These are phyloP conservation scores for Dictyostelium purpureum DNA, from an alignment of 78 protist species.

Conservation along the genomic window DNA sequence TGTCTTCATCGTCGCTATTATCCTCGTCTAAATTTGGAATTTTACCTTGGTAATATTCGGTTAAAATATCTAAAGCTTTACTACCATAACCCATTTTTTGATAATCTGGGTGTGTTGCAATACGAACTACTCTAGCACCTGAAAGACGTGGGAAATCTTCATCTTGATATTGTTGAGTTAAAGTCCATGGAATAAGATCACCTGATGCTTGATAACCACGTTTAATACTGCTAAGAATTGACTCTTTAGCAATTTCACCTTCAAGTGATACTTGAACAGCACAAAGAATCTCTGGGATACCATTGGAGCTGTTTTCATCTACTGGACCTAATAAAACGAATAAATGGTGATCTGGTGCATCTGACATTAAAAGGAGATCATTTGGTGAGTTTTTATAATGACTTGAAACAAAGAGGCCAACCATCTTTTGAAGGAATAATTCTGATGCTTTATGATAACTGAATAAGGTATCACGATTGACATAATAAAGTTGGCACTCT, in stretches of 20 bases:
- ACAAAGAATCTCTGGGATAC: constrained; percentile 95
- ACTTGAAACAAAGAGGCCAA: constrained; percentile 96
- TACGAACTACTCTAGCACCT: constrained; percentile 98
- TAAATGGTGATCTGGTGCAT: constrained; percentile 99
- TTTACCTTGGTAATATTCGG: constrained; percentile 90
- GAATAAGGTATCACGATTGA: constrained; percentile 98
- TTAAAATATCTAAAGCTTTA: constrained; percentile 92
- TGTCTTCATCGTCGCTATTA: not conserved
- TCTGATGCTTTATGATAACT: constrained; percentile 97
- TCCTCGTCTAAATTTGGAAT: constrained; percentile 8
- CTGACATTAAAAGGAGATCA: constrained; percentile 98
- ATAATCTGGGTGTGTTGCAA: constrained; percentile 97
- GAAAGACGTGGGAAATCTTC: constrained; percentile 93
- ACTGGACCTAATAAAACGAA: constrained; percentile 97
- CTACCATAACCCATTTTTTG: constrained; percentile 97
- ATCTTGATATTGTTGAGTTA: constrained; percentile 96
- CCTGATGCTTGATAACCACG: constrained; percentile 94
- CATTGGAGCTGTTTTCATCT: constrained; percentile 1
- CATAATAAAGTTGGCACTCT: constrained; percentile 95
- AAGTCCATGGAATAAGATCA: constrained; percentile 99
- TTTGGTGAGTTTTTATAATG: constrained; percentile 99
- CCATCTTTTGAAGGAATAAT: constrained; percentile 94
- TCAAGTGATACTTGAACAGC: constrained; percentile 97
- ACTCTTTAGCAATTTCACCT: constrained; percentile 91
- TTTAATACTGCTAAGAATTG: constrained; percentile 59